Evolutionary conservation across 1,139 yeast species (phyloP), one percentile per base, ranked within the genome.

Genomic region (Ogataea hybrid): DNA sequence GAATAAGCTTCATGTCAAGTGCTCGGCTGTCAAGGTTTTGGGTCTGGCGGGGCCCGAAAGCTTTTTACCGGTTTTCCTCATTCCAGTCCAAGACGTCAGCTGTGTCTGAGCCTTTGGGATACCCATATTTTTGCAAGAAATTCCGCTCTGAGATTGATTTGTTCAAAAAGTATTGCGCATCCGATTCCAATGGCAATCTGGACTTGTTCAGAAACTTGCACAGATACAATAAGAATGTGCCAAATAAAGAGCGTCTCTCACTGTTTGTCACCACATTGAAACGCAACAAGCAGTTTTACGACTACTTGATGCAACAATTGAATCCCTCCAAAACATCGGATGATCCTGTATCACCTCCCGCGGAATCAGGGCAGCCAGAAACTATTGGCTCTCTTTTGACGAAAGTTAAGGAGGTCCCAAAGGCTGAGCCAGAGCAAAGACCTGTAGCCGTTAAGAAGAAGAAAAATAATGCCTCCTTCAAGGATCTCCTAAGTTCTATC

Each of bases 401-500:
- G 2, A 20, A 32, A n/a, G n/a, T 12, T 5, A 25, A 33, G 34
- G 7, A 17, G 4, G 10, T 5, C 20, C 11, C 11, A n/a, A 4
- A 23, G 25, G 5, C 11, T 2, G 12, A 23, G 12, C 25, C 12
- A 7, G 6, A 23, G 25, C 38, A 20, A 18, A 11, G 16, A 3
- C 14, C 29, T 22, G 29, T 16, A 14, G 12, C 14, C 7, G 16
- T 18, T 22, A 32, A 22, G 25, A 29, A 7, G 17, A 9, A 34
- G 12, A 41, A 32, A 33, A 15, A n/a, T 6, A n/a, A 37, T 14
- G 28, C 27, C 4, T 29, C 42, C 8, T 51, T 58, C 38, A 47
- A 49, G 20, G 52, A 53, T 34, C 39, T 54, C 9, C 37, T 53
- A n/a, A 40, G 36, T 16, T 49, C 51, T 11, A 30, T 56, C 15